These are phyloP conservation scores for Hymenotorrendiella dingleyae DNA, from an alignment of 2,329 filamentous ascomycete species.

Conservation along the genomic window DNA sequence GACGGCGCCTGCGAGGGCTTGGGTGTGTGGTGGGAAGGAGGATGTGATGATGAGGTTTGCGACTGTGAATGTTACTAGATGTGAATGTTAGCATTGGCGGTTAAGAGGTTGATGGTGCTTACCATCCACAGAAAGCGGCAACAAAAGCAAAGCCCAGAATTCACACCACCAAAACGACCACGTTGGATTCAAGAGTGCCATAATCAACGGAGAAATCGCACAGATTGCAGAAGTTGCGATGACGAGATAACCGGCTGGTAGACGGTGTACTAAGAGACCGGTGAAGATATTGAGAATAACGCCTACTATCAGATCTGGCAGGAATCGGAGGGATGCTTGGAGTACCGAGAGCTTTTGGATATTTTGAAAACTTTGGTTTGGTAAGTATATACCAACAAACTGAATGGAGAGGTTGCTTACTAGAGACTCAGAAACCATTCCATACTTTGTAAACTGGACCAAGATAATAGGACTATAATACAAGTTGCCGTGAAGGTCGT, in stretches of 20 bases:
- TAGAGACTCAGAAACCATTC: too few relatives aligned
- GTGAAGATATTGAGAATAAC: constrained; percentile 37
- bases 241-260: constrained; percentile 37
- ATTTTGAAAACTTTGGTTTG: constrained; percentile 41
- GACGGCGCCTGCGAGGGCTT: constrained; percentile 54
- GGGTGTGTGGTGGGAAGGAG: constrained; percentile 47
- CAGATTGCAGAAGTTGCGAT: constrained; percentile 36
- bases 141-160: constrained; percentile 36
- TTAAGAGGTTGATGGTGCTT: too few relatives aligned
- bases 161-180: constrained; percentile 47
- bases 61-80: too few relatives aligned
- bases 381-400: too few relatives aligned
- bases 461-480: constrained; percentile 5
- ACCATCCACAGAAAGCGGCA: constrained; percentile 39
- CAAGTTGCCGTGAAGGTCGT: constrained; percentile 50
- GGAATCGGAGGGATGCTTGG: constrained; percentile 39
- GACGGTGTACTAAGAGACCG: constrained; percentile 40
- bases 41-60: constrained; percentile 48
- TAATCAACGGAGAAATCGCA: constrained; percentile 44
- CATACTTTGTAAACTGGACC: not conserved
- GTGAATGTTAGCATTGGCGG: too few relatives aligned
- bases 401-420: too few relatives aligned
- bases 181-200: constrained; percentile 44
- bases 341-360: constrained; percentile 42
- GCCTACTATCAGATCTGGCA: constrained; percentile 41